Base-by-base conservation (phyloP, 805 yeast species). In the Pichia phayaonensis region DNA sequence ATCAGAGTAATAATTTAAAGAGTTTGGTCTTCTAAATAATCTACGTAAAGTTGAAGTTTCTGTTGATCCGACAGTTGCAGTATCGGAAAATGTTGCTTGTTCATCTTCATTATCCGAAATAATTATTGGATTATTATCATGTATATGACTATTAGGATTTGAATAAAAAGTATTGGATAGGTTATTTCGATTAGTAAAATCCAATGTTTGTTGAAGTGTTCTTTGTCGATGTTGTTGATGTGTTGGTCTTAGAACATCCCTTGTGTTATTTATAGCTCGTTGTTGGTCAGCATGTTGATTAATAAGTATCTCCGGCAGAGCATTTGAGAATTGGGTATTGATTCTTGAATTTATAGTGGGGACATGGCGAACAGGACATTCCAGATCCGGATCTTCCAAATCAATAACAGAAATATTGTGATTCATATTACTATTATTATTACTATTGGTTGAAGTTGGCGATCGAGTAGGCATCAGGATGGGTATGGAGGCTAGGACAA, bases 121-220 rank as follows among this genome's bases (percentile, higher is more conserved):
- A 31, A 60, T 44, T 31, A 60, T 60, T 3, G 62, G 62, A 55
- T n/a, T 55, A 52, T 27, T 52, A 49, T n/a, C 44, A 8, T 40
- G 47, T 3, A 50, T 52, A 16, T 43, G 50, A 8, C 26, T 31
- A 21, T 50, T 47, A 21, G 50, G 51, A 45, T 44, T 47, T 5
- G 27, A 36, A 26, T 52, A 44, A 26, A 46, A 20, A 8, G 39
- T 40, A 21, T 20, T 31, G 12, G 38, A 34, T 16, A 34, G 38
- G 38, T 34, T 34, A 16, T 34, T 34, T n/a, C 20, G 12, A 34
- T 34, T 34, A 34, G 16, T 34, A n/a, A 34, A 34, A 34, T 34
- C 38, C 20, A 34, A 34, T 8, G 38, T 34, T 15, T 22, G 21
- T 22, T 15, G 20, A 16, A 24, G 40, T 36, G 23, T 4, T 21